phyloP scores from a whole-genome alignment of 139 green algal genomes.

The Zygnema circumcarinatum region DNA sequence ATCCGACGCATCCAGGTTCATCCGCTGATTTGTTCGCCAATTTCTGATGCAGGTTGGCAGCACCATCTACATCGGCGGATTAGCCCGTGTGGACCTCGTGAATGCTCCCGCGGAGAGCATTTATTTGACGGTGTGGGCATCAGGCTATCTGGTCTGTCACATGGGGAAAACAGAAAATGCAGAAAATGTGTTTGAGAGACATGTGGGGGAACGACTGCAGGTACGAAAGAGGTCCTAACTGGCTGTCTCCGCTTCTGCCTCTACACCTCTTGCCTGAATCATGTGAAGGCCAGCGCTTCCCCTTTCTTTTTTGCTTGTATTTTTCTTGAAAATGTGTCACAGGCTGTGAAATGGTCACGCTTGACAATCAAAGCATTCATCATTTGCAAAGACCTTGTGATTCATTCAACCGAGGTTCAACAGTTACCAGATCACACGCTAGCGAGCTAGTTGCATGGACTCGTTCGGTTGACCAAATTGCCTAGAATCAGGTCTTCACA shows the following conservation, averaged over 20 bases:
- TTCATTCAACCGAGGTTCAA: too few relatives aligned
- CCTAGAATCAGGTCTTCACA: too few relatives aligned
- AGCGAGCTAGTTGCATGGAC: too few relatives aligned
- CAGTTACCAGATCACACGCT: too few relatives aligned
- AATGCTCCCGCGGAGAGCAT: constrained; percentile 68
- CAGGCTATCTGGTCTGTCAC: constrained; percentile 78
- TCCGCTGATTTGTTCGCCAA: too few relatives aligned
- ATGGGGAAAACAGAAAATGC: constrained; percentile 83
- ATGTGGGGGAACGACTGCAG: constrained; percentile 71
- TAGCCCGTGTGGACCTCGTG: constrained; percentile 92
- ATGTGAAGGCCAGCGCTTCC: background rate
- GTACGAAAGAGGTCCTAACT: constrained; percentile 56
- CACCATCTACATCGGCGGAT: constrained; percentile 72
- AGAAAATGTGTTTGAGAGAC: constrained; percentile 71
- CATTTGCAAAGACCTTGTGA: too few relatives aligned
- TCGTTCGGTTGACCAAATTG: too few relatives aligned
- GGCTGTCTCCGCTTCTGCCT: constrained; percentile 58
- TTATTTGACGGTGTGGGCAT: constrained; percentile 92
- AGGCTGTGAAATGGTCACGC: too few relatives aligned
- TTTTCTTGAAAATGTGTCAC: too few relatives aligned
- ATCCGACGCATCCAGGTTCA: too few relatives aligned
- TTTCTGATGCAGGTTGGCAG: background rate
- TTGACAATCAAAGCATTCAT: too few relatives aligned
- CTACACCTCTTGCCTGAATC: background rate
- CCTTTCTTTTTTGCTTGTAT: background rate